Evolutionary conservation across 2,329 filamentous ascomycete species (phyloP).

Genomic region (Sporothrix schenckii): DNA sequence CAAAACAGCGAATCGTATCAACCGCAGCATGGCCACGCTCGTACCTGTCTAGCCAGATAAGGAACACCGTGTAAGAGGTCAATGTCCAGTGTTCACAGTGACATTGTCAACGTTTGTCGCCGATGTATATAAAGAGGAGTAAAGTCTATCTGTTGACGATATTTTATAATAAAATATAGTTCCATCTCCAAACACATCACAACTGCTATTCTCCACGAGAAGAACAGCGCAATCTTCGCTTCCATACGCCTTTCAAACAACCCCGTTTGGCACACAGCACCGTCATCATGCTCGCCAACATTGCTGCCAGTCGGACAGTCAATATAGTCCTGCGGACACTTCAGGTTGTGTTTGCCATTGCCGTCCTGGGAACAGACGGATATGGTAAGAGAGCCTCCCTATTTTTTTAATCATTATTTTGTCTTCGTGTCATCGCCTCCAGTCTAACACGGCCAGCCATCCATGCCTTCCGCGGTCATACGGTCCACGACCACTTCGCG

Average conservation of each 20-base stretch:
- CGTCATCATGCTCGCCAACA: conserved; percentile 1
- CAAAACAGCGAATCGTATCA: not conserved
- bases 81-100: too few species aligned
- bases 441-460: conserved; percentile 32
- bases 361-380: conserved; percentile 16
- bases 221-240: too few species aligned
- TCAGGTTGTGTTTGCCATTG: conserved; percentile 9
- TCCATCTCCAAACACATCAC: too few species aligned
- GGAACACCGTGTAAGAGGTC: too few species aligned
- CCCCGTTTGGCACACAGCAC: not conserved
- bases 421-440: not conserved
- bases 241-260: too few species aligned
- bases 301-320: not conserved
- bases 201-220: too few species aligned
- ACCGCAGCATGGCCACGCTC: not conserved
- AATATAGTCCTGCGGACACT: not conserved
- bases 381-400: not conserved
- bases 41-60: not conserved
- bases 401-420: not conserved
- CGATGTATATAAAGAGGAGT: too few species aligned
- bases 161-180: too few species aligned
- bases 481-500: not conserved
- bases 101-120: too few species aligned
- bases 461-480: conserved; percentile 3
- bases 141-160: too few species aligned